Percentiles rank a stretch among this genome's conserved stretches.
These are phyloP conservation scores for Harrya chromipes DNA, from an alignment of 768 basidiomycete species.

Conservation along the genomic window DNA sequence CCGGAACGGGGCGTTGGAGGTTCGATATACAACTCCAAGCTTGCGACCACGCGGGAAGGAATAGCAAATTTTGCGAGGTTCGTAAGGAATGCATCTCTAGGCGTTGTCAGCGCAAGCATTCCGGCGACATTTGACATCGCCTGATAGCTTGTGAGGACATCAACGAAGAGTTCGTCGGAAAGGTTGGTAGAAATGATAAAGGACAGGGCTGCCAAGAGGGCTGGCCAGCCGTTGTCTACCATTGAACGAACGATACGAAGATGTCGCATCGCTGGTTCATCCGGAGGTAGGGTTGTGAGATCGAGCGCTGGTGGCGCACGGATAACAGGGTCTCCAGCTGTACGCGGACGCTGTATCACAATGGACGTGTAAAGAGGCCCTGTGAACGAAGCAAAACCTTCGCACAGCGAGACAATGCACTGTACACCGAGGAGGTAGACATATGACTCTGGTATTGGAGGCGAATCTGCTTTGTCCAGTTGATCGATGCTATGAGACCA, in stretches of 20 bases:
- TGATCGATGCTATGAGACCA: constrained; percentile 80
- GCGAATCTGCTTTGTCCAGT: constrained; percentile 95
- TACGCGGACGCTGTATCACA: constrained; percentile 60
- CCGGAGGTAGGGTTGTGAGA: constrained; percentile 49
- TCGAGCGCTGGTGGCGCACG: constrained; percentile 76
- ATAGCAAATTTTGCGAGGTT: constrained; percentile 89
- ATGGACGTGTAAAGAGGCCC: constrained; percentile 73
- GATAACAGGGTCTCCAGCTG: constrained; percentile 60
- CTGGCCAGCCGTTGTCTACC: constrained; percentile 89
- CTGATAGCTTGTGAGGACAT: constrained; percentile 78
- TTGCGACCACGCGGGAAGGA: constrained; percentile 85
- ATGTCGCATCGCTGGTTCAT: constrained; percentile 53
- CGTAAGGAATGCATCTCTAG: constrained; percentile 90
- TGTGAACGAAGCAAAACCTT: constrained; percentile 75
- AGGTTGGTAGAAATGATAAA: constrained; percentile 89
- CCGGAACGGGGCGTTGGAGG: constrained; percentile 60
- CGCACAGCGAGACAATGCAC: constrained; percentile 80
- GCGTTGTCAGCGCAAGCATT: constrained; percentile 80
- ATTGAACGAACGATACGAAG: constrained; percentile 69
- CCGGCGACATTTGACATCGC: constrained; percentile 86
- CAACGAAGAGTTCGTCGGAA: constrained; percentile 88
- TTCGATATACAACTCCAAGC: constrained; percentile 60
- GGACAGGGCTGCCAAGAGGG: constrained; percentile 84
- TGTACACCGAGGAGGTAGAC: constrained; percentile 90
- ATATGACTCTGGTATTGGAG: constrained; percentile 90